These are phyloP conservation scores for Boletus rubescentipes DNA, from an alignment of 768 basidiomycete genomes.

Conservation along the genomic window DNA sequence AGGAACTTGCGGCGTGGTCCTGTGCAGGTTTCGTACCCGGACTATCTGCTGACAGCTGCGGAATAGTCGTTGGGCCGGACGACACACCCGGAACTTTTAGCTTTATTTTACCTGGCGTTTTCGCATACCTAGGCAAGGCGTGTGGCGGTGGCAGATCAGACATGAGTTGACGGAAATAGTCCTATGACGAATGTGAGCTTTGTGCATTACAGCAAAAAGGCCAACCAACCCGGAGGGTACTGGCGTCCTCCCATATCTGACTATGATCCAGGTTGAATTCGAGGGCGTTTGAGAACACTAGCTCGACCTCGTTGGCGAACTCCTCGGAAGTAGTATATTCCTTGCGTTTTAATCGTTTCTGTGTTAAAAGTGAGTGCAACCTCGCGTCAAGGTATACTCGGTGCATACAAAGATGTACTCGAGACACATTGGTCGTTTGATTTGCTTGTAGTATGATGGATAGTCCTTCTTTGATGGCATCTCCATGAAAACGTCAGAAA, in stretches of 20 bases:
- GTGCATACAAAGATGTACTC: conserved; percentile 70
- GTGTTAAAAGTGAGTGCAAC: conserved; percentile 1
- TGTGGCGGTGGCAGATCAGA: conserved; percentile 71
- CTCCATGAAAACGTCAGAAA: conserved; percentile 80
- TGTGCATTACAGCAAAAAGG: background rate
- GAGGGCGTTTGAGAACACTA: conserved; percentile 88
- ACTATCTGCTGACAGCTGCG: conserved; percentile 16
- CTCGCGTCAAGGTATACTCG: background rate
- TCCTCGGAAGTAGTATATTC: conserved; percentile 66
- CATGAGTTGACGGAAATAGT: conserved; percentile 73
- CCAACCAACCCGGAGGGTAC: conserved; percentile 55
- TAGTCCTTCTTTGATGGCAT: conserved; percentile 78
- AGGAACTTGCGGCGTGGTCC: conserved; percentile 16
- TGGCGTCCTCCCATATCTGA: conserved; percentile 78
- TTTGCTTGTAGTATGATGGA: conserved; percentile 76
- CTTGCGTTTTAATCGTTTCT: conserved; percentile 83
- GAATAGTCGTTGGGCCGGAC: conserved; percentile 15
- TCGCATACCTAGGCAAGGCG: conserved; percentile 61
- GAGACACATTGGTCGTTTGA: conserved; percentile 76
- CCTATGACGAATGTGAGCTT: conserved; percentile 41
- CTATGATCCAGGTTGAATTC: conserved; percentile 87
- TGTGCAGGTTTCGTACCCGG: conserved; percentile 14
- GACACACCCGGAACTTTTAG: conserved; percentile 56
- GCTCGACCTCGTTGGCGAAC: conserved; percentile 84
- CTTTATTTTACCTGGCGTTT: conserved; percentile 64